Base-by-base conservation (phyloP, 169 alveolate species). In the Fabrea salina region DNA sequence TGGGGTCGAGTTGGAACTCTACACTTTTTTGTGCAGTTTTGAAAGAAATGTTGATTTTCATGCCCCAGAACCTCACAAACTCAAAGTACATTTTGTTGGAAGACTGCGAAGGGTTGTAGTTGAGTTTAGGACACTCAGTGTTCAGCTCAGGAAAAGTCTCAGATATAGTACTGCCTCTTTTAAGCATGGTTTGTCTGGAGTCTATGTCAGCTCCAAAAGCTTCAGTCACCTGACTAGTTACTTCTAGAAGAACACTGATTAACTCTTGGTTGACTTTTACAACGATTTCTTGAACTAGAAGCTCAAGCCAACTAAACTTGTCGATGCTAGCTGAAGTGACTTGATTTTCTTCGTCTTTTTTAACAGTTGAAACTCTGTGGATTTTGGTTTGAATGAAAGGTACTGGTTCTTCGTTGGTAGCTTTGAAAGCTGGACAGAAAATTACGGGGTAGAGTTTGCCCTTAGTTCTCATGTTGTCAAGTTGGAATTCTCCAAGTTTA, bases 331-430 rank as follows among this genome's bases (percentile, higher is more conserved):
- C n/a, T 11, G 83, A 35, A 0, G n/a, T n/a, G 8, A 51, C 25
- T 0, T 35, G 80, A 39, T 51, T 35, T 33, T 61, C 0, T 30
- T 68, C 53, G 5, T 41, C 25, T 22, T 44, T 67, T 16, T 72
- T 64, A 4, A 68, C 44, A 7, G 16, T 30, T 0, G 83, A 43
- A 13, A 51, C 22, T 61, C 47, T 76, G 37, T 67, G 50, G 30
- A 67, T 41, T 41, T 43, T 64, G 1, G 72, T 25, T 50, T 85
- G 86, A 43, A 85, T 50, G 43, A 85, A 78, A 19, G 91, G 91
- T 7, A 80, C 70, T 25, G 57, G 47, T 5, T 68, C 76, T 30
- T 32, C 27, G 35, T 58, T 51, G 32, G 11, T 33, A 2, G 32
- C 25, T 25, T 11, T n/a, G 11, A 32, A 13, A 27, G 11, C 41